phyloP scores from a whole-genome alignment of 2,329 filamentous ascomycete genomes.

The Botrytis tulipae region DNA sequence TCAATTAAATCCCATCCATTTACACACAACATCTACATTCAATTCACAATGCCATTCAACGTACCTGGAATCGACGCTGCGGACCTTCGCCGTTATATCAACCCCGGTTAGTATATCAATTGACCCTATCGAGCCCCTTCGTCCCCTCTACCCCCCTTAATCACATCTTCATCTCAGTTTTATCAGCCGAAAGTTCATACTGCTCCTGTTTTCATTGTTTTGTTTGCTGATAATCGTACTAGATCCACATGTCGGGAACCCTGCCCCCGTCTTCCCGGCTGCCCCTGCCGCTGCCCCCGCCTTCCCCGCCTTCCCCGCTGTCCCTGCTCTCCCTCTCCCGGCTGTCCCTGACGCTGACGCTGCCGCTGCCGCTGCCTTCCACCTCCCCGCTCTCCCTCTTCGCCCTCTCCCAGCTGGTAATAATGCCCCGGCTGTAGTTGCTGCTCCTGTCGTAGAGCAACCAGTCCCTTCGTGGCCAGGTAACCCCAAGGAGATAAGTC shows the following conservation, averaged over 20 bases:
- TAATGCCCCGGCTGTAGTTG: not conserved
- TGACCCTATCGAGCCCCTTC: not conserved
- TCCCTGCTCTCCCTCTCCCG: accelerated
- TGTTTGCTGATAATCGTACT: not conserved
- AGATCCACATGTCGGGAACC: not conserved
- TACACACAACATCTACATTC: not conserved
- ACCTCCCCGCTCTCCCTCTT: not conserved
- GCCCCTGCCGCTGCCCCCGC: not conserved
- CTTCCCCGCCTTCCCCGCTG: too few species aligned
- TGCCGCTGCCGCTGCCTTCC: not conserved
- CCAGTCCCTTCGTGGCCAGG: not conserved
- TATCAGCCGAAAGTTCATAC: not conserved
- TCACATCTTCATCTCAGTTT: not conserved
- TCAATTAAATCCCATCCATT: not conserved
- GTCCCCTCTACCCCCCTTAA: too few species aligned
- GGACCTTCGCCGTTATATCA: not conserved
- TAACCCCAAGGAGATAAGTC: not conserved
- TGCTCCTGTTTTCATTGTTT: not conserved
- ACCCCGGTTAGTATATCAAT: not conserved
- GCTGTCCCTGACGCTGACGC: not conserved
- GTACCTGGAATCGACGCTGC: not conserved
- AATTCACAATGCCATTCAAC: not conserved
- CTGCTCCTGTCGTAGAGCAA: not conserved
- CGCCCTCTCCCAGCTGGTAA: not conserved
- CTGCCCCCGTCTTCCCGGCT: too few species aligned